These are phyloP conservation scores for Eremothecium coryli DNA, from an alignment of 1,139 yeast genomes.

Conservation along the genomic window DNA sequence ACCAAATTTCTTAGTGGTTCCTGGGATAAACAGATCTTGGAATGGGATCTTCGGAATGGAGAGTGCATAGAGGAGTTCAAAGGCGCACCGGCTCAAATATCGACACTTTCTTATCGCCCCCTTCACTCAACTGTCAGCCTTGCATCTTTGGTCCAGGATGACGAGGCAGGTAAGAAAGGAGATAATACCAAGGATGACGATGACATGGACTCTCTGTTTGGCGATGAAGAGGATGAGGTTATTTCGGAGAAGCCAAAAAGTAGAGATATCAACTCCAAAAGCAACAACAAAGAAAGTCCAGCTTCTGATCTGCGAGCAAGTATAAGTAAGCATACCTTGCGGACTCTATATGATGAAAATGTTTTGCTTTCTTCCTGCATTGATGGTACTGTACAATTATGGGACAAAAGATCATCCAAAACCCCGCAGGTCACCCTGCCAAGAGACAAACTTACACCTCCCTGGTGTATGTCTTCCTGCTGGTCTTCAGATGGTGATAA, in stretches of 20 bases:
- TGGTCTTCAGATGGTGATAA: conserved; percentile 83
- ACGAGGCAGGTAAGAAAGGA: not conserved
- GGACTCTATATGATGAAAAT: conserved; percentile 39
- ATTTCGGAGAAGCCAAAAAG: conserved; percentile 24
- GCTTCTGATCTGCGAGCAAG: conserved; percentile 2
- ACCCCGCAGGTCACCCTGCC: conserved; percentile 42
- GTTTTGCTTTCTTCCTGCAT: conserved; percentile 73
- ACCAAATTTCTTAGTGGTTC: conserved; percentile 67
- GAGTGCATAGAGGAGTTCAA: conserved; percentile 36
- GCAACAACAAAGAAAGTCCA: not conserved
- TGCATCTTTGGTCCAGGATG: conserved; percentile 8
- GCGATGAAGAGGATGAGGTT: conserved; percentile 57
- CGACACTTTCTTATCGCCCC: conserved; percentile 74
- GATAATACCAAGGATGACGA: conserved; percentile 37
- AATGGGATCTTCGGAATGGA: conserved; percentile 86
- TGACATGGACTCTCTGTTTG: conserved; percentile 73
- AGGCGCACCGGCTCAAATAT: conserved; percentile 67
- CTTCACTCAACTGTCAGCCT: conserved; percentile 41
- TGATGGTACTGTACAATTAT: conserved; percentile 72
- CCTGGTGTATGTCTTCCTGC: conserved; percentile 91
- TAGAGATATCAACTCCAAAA: conserved; percentile 11
- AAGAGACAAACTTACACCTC: conserved; percentile 64
- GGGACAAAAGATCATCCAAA: conserved; percentile 60
- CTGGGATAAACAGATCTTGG: conserved; percentile 77
- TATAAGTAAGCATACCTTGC: conserved; percentile 16